Evolutionary conservation across 257 asterid species (phyloP), one percentile per base, ranked within the genome.

Genomic region (Parsonsia alboflavescens): DNA sequence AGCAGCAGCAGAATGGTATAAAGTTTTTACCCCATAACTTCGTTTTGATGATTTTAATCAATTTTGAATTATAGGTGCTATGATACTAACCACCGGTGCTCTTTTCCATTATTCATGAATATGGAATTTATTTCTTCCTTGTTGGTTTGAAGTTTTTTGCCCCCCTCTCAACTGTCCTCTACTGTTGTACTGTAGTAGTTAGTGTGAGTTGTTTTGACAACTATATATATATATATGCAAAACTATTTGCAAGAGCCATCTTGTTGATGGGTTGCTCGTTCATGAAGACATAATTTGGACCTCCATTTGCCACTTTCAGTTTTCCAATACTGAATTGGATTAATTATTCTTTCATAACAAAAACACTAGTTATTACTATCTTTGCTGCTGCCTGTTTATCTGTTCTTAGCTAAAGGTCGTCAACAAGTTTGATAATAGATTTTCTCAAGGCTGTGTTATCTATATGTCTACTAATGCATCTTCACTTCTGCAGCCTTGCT

Each of bases 1-100:
- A 86, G 96, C 97, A 75, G 98, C 99, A 62, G 78, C 99, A 26
- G 94, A 89, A 78, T 87, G 99, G 99, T 92, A 90, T 77, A 79
- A 42, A 79, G 52, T 63, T 75, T 62, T 73, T 54, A 73, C 62
- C 66, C 57, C 68, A 53, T 70, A 56, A 8, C 72, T 52, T 13
- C 50, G 57, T 74, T 26, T 33, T 42, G 58, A 49, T 54, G 30
- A 33, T 8, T 52, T n/a, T 9, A 21, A 39, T 62, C 11, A 59
- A 33, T 12, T 5, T 9, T 42, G 5, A 36, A 26, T 15, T 48
- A 3, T 73, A 16, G 50, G 41, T 52, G 5, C 26, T 17, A 44
- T 45, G 46, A 53, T 65, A 39, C 70, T 75, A 59, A 41, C 57
- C 70, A 62, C 36, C 52, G 30, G n/a, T 69, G 36, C 75, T 39